A percentile compares a stretch with the other conserved stretches of the same genome.
phyloP scores from a whole-genome alignment of 768 basidiomycete genomes.

The Rhizopogon sp. region DNA sequence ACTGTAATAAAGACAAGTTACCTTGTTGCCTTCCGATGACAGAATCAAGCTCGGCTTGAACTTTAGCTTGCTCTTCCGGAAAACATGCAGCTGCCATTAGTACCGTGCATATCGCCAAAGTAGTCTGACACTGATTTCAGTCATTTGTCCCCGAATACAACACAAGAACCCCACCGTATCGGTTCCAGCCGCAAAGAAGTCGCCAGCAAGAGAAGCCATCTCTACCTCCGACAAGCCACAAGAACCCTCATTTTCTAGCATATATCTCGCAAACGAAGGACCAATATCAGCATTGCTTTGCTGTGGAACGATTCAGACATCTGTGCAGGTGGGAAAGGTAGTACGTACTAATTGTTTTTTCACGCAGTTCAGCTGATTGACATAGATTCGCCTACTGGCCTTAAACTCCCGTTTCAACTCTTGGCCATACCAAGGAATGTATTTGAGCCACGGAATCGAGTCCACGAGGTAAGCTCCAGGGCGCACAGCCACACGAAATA shows the following conservation, averaged over 20 bases:
- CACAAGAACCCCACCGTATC: conserved; percentile 32
- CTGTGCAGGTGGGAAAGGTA: background rate
- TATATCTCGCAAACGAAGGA: conserved; percentile 42
- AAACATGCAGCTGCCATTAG: conserved; percentile 26
- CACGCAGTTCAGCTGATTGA: conserved; percentile 38
- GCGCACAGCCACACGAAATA: conserved; percentile 16
- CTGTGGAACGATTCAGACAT: background rate
- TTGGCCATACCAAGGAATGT: conserved; percentile 55
- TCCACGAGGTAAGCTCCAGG: conserved; percentile 32
- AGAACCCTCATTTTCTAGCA: conserved; percentile 43
- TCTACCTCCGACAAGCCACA: conserved; percentile 45
- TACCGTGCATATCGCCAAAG: conserved; percentile 5
- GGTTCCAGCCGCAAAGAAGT: conserved; percentile 54
- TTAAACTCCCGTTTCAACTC: conserved; percentile 47
- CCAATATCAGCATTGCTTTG: background rate
- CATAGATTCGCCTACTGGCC: conserved; percentile 47
- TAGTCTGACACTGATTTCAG: background rate
- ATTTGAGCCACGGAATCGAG: conserved; percentile 29
- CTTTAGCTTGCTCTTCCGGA: conserved; percentile 24
- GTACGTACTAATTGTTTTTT: conserved; percentile 33
- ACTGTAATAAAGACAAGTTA: conserved; percentile 2
- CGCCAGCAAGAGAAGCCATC: conserved; percentile 50
- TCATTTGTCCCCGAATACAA: background rate
- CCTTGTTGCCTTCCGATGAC: conserved; percentile 25
- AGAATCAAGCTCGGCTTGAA: conserved; percentile 27